Conservation (phyloP, 331 rosid species). For the Erythrophleum ivorense region DNA sequence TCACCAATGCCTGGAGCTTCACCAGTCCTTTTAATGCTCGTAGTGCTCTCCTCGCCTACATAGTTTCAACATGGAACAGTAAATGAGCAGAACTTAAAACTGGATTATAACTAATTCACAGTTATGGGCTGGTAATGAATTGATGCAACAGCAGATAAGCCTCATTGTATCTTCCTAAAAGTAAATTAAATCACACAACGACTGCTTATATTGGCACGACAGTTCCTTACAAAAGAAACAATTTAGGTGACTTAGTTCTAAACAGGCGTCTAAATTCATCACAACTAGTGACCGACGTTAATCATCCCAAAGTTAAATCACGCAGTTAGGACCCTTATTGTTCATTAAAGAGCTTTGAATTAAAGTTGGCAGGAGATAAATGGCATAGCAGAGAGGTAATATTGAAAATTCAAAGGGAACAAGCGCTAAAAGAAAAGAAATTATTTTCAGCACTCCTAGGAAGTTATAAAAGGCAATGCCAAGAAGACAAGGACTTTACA, state of each 20-base stretch:
- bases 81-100: neutral
- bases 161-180: neutral
- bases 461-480: neutral
- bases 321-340: neutral
- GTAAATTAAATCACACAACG: neutral
- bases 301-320: neutral
- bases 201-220: neutral
- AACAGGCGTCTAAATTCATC: neutral
- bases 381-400: neutral
- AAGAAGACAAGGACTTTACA: constrained; percentile 46
- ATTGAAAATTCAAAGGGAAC: constrained; percentile 38
- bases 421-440: constrained; percentile 25
- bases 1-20: constrained; percentile 87
- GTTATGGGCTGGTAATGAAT: neutral
- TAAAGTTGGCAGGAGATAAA: neutral
- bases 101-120: neutral
- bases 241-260: neutral
- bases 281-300: neutral
- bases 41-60: constrained; percentile 83
- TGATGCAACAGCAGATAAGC: neutral
- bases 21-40: constrained; percentile 89
- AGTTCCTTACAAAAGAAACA: neutral
- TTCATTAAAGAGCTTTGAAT: neutral
- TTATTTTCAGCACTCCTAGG: neutral
- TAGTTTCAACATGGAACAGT: constrained; percentile 13